Evolutionary conservation across 257 asterid genomes (phyloP).

Genomic region (Handroanthus guayacan): DNA sequence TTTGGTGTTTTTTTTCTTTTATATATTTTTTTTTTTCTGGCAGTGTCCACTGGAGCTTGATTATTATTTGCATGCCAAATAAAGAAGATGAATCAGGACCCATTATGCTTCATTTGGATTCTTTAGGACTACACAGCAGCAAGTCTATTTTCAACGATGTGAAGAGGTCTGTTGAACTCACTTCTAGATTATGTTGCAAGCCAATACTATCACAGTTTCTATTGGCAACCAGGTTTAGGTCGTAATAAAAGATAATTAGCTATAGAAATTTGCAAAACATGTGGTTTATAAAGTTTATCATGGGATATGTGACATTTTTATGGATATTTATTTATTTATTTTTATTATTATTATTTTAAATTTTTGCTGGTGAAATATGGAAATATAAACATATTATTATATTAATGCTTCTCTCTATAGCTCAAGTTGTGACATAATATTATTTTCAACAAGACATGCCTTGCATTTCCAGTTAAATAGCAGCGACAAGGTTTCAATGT

Average conservation of each 20-base stretch:
- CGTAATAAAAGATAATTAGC: constrained; percentile 2
- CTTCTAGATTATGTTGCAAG: constrained; percentile 25
- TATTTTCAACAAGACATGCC: neutral
- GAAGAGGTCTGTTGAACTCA: constrained; percentile 59
- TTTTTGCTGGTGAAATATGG: neutral
- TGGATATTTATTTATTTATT: neutral
- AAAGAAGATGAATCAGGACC: constrained; percentile 77
- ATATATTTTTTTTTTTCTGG: constrained; percentile 9
- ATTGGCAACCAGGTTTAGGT: constrained; percentile 1
- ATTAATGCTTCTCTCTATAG: neutral
- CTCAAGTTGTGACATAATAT: neutral
- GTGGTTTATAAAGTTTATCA: neutral
- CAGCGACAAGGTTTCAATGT: neutral
- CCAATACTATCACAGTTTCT: constrained; percentile 11
- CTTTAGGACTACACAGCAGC: constrained; percentile 77
- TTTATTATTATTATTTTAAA: no score
- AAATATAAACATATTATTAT: neutral
- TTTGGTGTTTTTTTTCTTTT: no score
- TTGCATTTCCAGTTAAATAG: constrained; percentile 7
- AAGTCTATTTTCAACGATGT: constrained; percentile 60
- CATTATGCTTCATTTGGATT: constrained; percentile 88
- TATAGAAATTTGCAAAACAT: neutral
- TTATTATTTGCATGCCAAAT: constrained; percentile 81
- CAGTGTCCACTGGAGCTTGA: constrained; percentile 98
- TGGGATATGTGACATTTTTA: neutral